Conservation (phyloP, 1,139 yeast genomes). For the Yamadazyma sp. region DNA sequence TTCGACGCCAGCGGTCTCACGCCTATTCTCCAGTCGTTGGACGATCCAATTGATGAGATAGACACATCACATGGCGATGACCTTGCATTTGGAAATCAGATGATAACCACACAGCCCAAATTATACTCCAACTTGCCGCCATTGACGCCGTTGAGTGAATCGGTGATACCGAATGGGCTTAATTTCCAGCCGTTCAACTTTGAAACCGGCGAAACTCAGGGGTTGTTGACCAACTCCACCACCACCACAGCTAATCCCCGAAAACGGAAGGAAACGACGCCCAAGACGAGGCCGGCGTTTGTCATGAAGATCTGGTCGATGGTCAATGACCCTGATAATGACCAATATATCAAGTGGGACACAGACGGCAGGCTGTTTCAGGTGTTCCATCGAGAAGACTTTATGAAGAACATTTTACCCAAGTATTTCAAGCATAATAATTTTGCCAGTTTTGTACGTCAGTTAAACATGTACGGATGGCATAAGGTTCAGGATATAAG, state of each 20-base stretch:
- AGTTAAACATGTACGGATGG: constrained; percentile 97
- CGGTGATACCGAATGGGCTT: constrained; percentile 28
- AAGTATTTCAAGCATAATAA: constrained; percentile 91
- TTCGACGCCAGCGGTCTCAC: constrained; percentile 13
- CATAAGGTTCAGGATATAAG: constrained; percentile 86
- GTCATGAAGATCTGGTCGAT: constrained; percentile 92
- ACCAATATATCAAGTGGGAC: constrained; percentile 77
- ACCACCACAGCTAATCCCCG: constrained; percentile 1
- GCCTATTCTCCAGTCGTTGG: constrained; percentile 13
- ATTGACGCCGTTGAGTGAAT: constrained; percentile 36
- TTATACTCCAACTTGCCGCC: constrained; percentile 27
- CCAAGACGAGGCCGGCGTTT: constrained; percentile 72
- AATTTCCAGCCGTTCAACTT: constrained; percentile 9
- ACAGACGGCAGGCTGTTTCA: constrained; percentile 83
- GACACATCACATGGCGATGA: background rate
- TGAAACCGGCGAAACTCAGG: constrained; percentile 4
- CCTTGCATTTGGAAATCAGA: constrained; percentile 12
- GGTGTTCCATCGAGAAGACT: constrained; percentile 80
- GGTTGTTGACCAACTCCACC: constrained; percentile 1
- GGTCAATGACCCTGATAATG: constrained; percentile 79
- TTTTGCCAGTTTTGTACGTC: constrained; percentile 92
- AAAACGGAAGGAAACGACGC: constrained; percentile 29
- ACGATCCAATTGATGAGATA: constrained; percentile 10
- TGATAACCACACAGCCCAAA: constrained; percentile 16
- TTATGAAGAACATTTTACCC: constrained; percentile 82